Percentiles rank a stretch among this genome's conserved stretches.
Conservation (phyloP, 202 grass and related monocot genomes). For the Bolboschoenoplectus hybrid region DNA sequence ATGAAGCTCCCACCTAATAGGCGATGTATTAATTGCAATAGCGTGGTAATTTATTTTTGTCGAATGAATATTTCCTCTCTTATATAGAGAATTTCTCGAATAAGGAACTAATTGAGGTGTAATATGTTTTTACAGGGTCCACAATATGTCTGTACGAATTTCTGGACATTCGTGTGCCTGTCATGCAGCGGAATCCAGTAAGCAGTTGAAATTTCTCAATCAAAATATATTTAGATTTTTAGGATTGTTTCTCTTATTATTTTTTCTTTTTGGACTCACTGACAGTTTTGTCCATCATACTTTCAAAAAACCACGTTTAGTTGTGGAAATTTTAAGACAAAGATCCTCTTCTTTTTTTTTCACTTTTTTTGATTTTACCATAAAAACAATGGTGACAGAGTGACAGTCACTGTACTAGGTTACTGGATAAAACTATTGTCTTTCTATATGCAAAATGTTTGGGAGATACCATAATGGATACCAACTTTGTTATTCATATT, state of each 20-base stretch:
- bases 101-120: slow-evolving; percentile 10
- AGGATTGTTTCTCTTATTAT: slow-evolving; percentile 5
- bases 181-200: slow-evolving; percentile 93
- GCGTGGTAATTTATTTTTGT: slow-evolving; percentile 50
- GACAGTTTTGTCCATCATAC: slow-evolving; percentile 4
- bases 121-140: slow-evolving; percentile 63
- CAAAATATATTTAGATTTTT: slow-evolving; percentile 31
- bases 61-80: neutral
- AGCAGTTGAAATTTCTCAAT: slow-evolving; percentile 47
- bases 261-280: neutral
- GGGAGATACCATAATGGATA: too few relatives aligned
- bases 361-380: neutral
- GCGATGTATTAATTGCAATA: slow-evolving; percentile 98
- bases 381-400: neutral
- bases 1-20: slow-evolving; percentile 99
- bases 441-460: neutral
- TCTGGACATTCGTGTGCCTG: slow-evolving; percentile 91
- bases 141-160: slow-evolving; percentile 95
- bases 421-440: neutral
- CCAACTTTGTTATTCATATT: too few relatives aligned
- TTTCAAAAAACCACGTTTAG: neutral
- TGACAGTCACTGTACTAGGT: slow-evolving; percentile 29
- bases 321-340: neutral
- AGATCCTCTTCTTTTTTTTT: neutral
- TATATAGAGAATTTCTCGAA: slow-evolving; percentile 8